phyloP scores from a whole-genome alignment of 2,329 filamentous ascomycete genomes.

The Cladosporium austrohemisphaericum region DNA sequence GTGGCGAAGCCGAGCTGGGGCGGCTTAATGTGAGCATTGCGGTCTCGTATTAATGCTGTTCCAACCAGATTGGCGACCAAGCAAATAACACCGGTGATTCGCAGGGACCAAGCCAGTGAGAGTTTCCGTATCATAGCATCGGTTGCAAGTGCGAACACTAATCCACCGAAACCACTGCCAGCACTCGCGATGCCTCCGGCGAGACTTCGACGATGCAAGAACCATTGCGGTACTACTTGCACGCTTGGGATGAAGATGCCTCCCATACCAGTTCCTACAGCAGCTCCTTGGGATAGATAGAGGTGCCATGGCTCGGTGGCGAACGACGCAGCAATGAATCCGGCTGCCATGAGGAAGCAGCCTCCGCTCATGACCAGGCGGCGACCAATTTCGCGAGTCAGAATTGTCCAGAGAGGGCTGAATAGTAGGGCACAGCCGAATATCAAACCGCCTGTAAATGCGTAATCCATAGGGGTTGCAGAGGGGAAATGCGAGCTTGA shows the following conservation, averaged over 20 bases:
- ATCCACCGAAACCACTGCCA: constrained; percentile 41
- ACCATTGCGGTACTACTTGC: constrained; percentile 42
- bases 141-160: constrained; percentile 35
- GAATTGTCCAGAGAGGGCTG: constrained; percentile 32
- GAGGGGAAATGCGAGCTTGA: constrained; percentile 33
- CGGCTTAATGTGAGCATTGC: constrained; percentile 30
- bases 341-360: constrained; percentile 29
- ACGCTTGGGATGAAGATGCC: constrained; percentile 40
- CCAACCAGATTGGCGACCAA: constrained; percentile 31
- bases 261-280: constrained; percentile 40
- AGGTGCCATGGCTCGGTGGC: constrained; percentile 36
- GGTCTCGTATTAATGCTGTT: constrained; percentile 31
- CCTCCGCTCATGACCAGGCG: constrained; percentile 32
- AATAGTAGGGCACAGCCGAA: constrained; percentile 37
- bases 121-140: constrained; percentile 37
- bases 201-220: constrained; percentile 36
- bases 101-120: constrained; percentile 41
- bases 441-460: constrained; percentile 40
- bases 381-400: constrained; percentile 28
- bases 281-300: constrained; percentile 39
- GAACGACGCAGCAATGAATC: constrained; percentile 36
- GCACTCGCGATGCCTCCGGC: constrained; percentile 40
- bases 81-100: constrained; percentile 34
- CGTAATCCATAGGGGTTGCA: constrained; percentile 38
- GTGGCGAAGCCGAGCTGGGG: constrained; percentile 35